A percentile compares a stretch with the other conserved stretches of the same genome.
Conservation (phyloP, 352 stramenopile genomes). For the Elongisporangium prolatum region DNA sequence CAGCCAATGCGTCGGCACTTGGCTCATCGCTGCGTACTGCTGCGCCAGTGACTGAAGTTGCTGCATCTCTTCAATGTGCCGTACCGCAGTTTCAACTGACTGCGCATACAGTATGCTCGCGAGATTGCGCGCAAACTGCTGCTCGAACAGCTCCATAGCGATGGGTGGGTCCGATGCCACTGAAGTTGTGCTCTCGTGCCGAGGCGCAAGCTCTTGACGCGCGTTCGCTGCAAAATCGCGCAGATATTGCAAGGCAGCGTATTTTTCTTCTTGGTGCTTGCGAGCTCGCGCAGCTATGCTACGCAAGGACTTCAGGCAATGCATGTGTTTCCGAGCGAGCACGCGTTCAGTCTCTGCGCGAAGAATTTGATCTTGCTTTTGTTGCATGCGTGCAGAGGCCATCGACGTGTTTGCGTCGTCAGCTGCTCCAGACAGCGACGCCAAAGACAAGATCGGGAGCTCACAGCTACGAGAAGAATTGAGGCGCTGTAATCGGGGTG, state of each 20-base stretch:
- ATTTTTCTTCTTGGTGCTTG: slow-evolving; percentile 17
- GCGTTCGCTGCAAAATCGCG: slow-evolving; percentile 18
- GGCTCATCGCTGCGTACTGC: slow-evolving; percentile 24
- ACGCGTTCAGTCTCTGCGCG: slow-evolving; percentile 39
- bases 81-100: slow-evolving; percentile 17
- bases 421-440: not conserved
- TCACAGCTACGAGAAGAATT: not conserved
- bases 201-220: slow-evolving; percentile 6
- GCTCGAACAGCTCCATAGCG: not conserved
- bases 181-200: slow-evolving; percentile 8
- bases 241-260: slow-evolving; percentile 17
- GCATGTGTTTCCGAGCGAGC: slow-evolving; percentile 39
- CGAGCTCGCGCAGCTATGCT: slow-evolving; percentile 37
- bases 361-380: slow-evolving; percentile 27
- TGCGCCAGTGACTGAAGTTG: slow-evolving; percentile 25
- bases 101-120: slow-evolving; percentile 12
- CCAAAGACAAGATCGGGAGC: not conserved
- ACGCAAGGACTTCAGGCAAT: slow-evolving; percentile 38
- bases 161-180: slow-evolving; percentile 1
- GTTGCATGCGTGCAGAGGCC: not conserved
- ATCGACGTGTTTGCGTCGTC: not conserved
- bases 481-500: not conserved
- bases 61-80: slow-evolving; percentile 15
- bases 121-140: slow-evolving; percentile 8
- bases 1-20: slow-evolving; percentile 12